Conservation (phyloP, 2,329 filamentous ascomycete genomes). For the Pseudopyricularia javanii region DNA sequence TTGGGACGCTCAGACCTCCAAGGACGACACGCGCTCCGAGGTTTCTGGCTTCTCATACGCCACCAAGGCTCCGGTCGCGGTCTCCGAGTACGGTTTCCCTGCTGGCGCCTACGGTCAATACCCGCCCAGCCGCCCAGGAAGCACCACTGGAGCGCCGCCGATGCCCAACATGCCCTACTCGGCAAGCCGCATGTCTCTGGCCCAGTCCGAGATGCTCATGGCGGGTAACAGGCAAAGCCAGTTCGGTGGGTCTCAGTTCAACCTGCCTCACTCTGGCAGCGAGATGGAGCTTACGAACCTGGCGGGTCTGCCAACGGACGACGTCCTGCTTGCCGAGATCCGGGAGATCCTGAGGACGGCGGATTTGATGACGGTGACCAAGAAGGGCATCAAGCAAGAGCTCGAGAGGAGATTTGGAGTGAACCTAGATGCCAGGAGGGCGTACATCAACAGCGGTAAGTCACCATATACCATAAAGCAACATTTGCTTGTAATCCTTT, state of each 20-base stretch:
- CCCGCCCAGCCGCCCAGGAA: constrained; percentile 42
- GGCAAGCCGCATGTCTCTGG: constrained; percentile 61
- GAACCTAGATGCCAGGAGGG: constrained; percentile 72
- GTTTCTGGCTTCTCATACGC: constrained; percentile 89
- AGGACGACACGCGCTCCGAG: constrained; percentile 72
- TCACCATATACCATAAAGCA: constrained; percentile 11
- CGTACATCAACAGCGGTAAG: constrained; percentile 89
- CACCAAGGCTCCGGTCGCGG: constrained; percentile 55
- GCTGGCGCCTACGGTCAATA: constrained; percentile 39
- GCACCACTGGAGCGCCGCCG: constrained; percentile 39
- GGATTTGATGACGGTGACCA: constrained; percentile 95
- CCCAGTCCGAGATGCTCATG: constrained; percentile 50
- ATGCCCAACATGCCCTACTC: constrained; percentile 29
- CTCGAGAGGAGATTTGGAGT: constrained; percentile 84
- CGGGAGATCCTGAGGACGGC: constrained; percentile 83
- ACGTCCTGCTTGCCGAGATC: constrained; percentile 85
- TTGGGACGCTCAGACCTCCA: constrained; percentile 86
- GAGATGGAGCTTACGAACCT: constrained; percentile 66
- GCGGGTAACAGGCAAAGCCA: constrained; percentile 44
- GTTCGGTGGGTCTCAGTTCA: constrained; percentile 46
- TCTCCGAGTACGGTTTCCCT: constrained; percentile 58
- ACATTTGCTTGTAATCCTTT: constrained; percentile 3
- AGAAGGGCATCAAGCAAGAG: constrained; percentile 95
- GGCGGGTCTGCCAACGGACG: constrained; percentile 69
- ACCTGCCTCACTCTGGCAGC: constrained; percentile 24